Conservation (phyloP, 2,329 filamentous ascomycete genomes). For the Diaporthe ilicicola region DNA sequence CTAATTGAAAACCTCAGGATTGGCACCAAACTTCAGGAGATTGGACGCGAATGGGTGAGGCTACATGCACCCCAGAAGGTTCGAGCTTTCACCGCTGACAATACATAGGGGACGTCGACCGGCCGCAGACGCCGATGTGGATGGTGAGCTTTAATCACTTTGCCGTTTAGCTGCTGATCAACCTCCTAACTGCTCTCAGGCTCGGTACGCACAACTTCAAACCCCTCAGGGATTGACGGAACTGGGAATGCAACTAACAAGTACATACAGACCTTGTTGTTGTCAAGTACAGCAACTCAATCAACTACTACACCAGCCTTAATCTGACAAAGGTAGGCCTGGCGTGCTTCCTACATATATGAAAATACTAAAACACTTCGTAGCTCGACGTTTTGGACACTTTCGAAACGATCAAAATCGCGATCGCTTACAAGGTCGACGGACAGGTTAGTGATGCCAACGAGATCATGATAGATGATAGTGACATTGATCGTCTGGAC, state of each 20-base stretch:
- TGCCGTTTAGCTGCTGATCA: neutral
- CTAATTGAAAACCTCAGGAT: constrained; percentile 33
- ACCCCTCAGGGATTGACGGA: neutral
- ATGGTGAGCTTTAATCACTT: neutral
- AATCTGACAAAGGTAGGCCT: constrained; percentile 61
- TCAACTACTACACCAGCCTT: constrained; percentile 73
- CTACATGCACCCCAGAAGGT: neutral
- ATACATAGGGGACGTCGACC: constrained; percentile 47
- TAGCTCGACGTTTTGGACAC: constrained; percentile 76
- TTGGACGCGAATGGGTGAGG: constrained; percentile 46
- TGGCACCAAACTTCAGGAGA: constrained; percentile 49
- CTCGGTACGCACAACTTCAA: constrained; percentile 46
- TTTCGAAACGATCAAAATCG: constrained; percentile 78
- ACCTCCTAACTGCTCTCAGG: neutral
- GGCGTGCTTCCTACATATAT: constrained; percentile 65
- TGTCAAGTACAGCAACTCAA: constrained; percentile 62
- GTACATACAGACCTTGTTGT: constrained; percentile 65
- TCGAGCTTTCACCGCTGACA: neutral
- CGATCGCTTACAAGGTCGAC: constrained; percentile 71
- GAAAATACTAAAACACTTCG: constrained; percentile 51
- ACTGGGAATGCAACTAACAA: neutral
- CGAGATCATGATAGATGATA: neutral
- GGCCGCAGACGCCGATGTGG: constrained; percentile 66
- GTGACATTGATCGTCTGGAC: constrained; percentile 35
- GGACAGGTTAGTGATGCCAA: constrained; percentile 45